A percentile compares a stretch with the other conserved stretches of the same genome.
phyloP scores from a whole-genome alignment of 1,284 basidiomycete species.

The Marasmius fiardii region DNA sequence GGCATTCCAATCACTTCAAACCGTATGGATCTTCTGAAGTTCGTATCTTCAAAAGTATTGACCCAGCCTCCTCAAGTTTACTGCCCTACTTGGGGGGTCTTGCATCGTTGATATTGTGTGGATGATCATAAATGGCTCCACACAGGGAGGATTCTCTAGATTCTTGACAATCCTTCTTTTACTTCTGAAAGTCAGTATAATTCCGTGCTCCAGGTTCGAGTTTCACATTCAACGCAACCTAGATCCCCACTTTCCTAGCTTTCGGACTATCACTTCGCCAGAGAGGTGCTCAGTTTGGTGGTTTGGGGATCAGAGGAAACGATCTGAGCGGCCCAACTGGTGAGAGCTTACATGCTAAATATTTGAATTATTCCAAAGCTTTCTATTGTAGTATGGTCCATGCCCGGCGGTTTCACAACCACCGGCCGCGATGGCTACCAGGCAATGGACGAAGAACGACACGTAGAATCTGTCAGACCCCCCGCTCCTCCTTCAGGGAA shows the following conservation, averaged over 20 bases:
- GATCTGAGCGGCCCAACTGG: constrained; percentile 65
- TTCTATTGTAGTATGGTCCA: constrained; percentile 66
- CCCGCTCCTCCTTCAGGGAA: constrained; percentile 23
- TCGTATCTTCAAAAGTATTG: not conserved
- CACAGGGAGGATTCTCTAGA: constrained; percentile 51
- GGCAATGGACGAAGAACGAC: constrained; percentile 62
- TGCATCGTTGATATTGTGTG: constrained; percentile 69
- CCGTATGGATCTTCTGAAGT: constrained; percentile 31
- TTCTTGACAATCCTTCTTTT: constrained; percentile 58
- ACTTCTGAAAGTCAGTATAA: constrained; percentile 53
- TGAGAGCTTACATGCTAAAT: constrained; percentile 21
- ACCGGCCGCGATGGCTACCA: constrained; percentile 66
- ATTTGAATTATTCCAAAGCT: constrained; percentile 4
- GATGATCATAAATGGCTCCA: constrained; percentile 45
- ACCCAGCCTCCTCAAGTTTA: constrained; percentile 47
- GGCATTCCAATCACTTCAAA: constrained; percentile 57
- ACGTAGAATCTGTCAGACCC: constrained; percentile 29
- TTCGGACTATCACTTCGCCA: constrained; percentile 57
- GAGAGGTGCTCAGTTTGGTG: constrained; percentile 58
- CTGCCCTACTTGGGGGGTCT: constrained; percentile 57
- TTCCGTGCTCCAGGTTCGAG: not conserved
- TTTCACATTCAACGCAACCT: constrained; percentile 4
- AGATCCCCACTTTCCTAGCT: constrained; percentile 61
- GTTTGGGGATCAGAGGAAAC: constrained; percentile 48
- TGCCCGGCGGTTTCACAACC: constrained; percentile 77